Evolutionary conservation across 495 filamentous ascomycete species (phyloP).

Genomic region (Penicillium pulvis): DNA sequence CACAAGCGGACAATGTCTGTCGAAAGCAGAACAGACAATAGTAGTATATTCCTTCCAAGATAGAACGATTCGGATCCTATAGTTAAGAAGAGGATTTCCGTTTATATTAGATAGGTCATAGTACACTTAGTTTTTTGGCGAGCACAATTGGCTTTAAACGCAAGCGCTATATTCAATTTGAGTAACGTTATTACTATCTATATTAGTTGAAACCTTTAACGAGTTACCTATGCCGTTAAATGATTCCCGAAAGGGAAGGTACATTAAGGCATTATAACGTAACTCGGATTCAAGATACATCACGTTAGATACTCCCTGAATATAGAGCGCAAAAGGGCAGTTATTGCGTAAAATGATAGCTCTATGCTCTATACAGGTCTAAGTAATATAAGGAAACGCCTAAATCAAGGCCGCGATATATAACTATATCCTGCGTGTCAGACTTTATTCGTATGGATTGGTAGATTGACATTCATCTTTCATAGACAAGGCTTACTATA

Average conservation of each 20-base stretch:
- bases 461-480: too few species aligned
- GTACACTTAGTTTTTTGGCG: not conserved
- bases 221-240: not conserved
- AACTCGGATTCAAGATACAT: not conserved
- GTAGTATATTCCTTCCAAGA: not conserved
- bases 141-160: not conserved
- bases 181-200: not conserved
- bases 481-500: too few species aligned
- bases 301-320: not conserved
- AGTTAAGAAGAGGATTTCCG: not conserved
- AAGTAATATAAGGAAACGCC: too few species aligned
- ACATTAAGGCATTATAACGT: not conserved
- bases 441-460: too few species aligned
- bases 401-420: too few species aligned
- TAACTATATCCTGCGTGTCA: too few species aligned
- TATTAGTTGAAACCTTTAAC: not conserved
- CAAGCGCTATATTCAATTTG: slow-evolving; percentile 2
- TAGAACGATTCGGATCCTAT: not conserved
- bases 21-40: not conserved
- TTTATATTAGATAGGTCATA: slow-evolving; percentile 1
- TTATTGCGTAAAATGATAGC: not conserved
- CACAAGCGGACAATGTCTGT: not conserved
- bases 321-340: not conserved
- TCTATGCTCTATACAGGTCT: too few species aligned
- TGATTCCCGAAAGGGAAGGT: not conserved